Evolutionary conservation across 2,329 filamentous ascomycete genomes (phyloP), one percentile per base, ranked within the genome.

Genomic region (Colletotrichum echinochloae): DNA sequence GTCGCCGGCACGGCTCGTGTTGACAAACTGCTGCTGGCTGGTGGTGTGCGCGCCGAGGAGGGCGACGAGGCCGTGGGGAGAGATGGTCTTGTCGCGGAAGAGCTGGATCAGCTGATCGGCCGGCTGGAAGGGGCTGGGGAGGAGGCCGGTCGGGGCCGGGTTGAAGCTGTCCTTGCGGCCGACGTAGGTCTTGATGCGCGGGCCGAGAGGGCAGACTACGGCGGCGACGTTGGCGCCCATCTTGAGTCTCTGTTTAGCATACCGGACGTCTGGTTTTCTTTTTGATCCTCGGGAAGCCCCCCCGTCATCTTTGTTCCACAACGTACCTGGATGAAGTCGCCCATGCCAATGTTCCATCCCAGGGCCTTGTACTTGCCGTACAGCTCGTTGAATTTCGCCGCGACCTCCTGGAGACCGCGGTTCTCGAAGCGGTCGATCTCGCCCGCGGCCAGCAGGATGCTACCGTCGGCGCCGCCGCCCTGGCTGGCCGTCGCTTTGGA

Each of bases 31-130:
- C 75, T 88, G 85, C 73, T 83, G 83, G 3, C 84, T 84, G 5
- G 84, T 83, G 1, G 84, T 84, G 74, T 89, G 87, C 0, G 87
- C 87, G 56, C 87, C 87, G 9, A 89, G 76, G 3, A 89, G 83
- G 5, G 87, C 86, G 2, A 85, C 84, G 2, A 88, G 81, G 18
- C 86, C 84, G 54, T 82, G 82, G 0, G 83, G 81, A 23, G 77
- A 78, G 72, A 89, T 87, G 6, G 86, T 88, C 78, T 89, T 89
- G 73, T 84, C 82, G 33, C 78, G 75, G 77, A 88, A 89, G 6
- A 87, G 79, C 48, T 80, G 75, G 66, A 88, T 82, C 49, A 88
- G 78, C 20, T 80, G 81, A 28, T 84, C 80, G 28, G 85, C 84
- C 14, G 77, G 73, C n/a, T 81, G 80, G 59, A 79, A 77, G 1